Evolutionary conservation across 83 land plant genomes (phyloP), one percentile per base, ranked within the genome.

Genomic region (Picea mariana): DNA sequence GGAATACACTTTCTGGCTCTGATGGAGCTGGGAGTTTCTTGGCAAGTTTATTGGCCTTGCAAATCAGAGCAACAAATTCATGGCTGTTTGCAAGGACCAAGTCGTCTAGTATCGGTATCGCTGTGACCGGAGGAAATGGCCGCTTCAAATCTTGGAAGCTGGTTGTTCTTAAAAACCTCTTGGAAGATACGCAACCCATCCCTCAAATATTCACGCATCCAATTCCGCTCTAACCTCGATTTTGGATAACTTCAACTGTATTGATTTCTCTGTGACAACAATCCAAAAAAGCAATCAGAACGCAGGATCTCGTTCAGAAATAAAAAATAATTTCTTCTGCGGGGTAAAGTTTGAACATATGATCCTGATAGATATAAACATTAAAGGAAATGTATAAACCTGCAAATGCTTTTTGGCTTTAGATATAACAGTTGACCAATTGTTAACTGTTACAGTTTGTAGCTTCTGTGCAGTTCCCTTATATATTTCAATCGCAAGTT

Each of bases 141-240:
- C 58, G 77, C 26, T 47, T 11, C 26, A 73, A 47, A 21, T 44
- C 26, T 44, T 73, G 58, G 77, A 73, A 47, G 59, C 77, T 73
- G 24, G n/a, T 73, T 47, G 77, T 47, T 73, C 77, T 21, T 24
- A 73, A 21, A 73, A 73, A 9, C 59, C 12, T 73, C 49, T 73
- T 73, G 42, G 77, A 73, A 42, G 77, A 73, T 73, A 42, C 12
- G 15, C 77, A 73, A 42, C 77, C 59, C 77, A 73, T 73, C 21
- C 24, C 58, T 73, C 4, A 23, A 44, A 73, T n/a, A 71, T 6
- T n/a, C 6, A 38, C 7, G 5, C 17, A 38, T 47, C 26, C 49
- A 73, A 20, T 21, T 47, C 59, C 59, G 16, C 59, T 47, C 23
- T 20, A 72, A 72, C n/a, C 55, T 11, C 17, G 49, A 15, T 71